phyloP scores from a whole-genome alignment of 2,329 filamentous ascomycete genomes.

The Cryphonectria carpinicola region DNA sequence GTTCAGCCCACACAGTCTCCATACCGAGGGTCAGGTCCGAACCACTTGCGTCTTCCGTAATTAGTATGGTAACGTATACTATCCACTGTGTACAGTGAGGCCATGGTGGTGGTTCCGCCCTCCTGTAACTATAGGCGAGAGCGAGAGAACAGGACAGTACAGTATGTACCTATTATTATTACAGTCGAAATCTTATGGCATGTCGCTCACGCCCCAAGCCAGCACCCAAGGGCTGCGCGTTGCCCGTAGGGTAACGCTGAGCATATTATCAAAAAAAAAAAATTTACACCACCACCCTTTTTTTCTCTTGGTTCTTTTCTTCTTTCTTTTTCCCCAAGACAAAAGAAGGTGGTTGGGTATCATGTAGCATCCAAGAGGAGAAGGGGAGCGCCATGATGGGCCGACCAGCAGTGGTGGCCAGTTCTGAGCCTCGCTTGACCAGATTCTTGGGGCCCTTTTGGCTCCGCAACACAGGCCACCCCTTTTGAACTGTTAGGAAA shows the following conservation, averaged over 20 bases:
- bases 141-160: background rate
- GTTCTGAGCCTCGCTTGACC: constrained; percentile 1
- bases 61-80: background rate
- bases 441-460: background rate
- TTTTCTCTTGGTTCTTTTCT: no score
- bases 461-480: constrained; percentile 5
- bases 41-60: background rate
- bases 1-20: background rate
- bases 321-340: background rate
- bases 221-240: background rate
- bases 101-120: background rate
- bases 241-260: constrained; percentile 1
- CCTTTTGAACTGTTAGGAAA: background rate
- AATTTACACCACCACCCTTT: no score
- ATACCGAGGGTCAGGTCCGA: background rate
- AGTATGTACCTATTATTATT: background rate
- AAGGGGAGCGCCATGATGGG: background rate
- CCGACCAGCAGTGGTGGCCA: background rate
- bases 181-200: background rate
- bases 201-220: background rate
- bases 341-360: constrained; percentile 7
- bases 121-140: background rate
- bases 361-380: background rate
- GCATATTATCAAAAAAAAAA: no score
- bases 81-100: background rate